Evolutionary conservation across 1,284 basidiomycete species (phyloP).

Genomic region (Termitomyces sp.): DNA sequence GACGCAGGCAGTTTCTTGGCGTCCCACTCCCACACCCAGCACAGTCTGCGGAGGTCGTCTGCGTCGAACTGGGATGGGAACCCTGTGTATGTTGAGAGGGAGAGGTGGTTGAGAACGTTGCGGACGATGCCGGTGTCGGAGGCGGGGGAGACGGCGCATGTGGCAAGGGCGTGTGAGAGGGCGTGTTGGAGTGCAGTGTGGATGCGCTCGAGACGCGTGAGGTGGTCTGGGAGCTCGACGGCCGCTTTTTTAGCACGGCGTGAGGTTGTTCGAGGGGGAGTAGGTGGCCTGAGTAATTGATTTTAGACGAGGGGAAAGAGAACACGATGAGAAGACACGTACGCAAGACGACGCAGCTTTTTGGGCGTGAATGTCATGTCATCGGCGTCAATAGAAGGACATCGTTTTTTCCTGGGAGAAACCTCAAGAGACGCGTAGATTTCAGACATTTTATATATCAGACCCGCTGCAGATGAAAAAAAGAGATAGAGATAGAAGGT

Average conservation of each 20-base stretch:
- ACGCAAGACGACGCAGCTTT: slow-evolving; percentile 56
- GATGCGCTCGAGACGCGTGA: slow-evolving; percentile 55
- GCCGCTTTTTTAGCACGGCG: slow-evolving; percentile 24
- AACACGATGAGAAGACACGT: slow-evolving; percentile 28
- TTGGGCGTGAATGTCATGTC: slow-evolving; percentile 59
- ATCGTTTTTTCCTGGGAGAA: slow-evolving; percentile 65
- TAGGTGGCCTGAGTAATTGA: slow-evolving; percentile 41
- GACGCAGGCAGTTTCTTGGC: slow-evolving; percentile 35
- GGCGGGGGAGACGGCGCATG: slow-evolving; percentile 70
- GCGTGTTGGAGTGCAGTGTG: slow-evolving; percentile 72
- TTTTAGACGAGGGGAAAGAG: slow-evolving; percentile 1
- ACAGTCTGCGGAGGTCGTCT: slow-evolving; percentile 66
- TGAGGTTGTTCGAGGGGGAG: slow-evolving; percentile 45
- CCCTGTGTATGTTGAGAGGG: slow-evolving; percentile 63
- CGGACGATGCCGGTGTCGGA: slow-evolving; percentile 68
- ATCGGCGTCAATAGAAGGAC: slow-evolving; percentile 45
- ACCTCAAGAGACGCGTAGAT: slow-evolving; percentile 55
- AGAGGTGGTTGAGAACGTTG: slow-evolving; percentile 74
- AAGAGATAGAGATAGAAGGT: slow-evolving; percentile 17
- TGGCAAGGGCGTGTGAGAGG: slow-evolving; percentile 76
- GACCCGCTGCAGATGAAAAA: slow-evolving; percentile 4
- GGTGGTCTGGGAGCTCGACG: slow-evolving; percentile 47
- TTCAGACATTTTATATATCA: slow-evolving; percentile 48
- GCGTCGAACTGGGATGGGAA: slow-evolving; percentile 57
- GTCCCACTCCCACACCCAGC: slow-evolving; percentile 89